A percentile compares a stretch with the other conserved stretches of the same genome.
phyloP scores from a whole-genome alignment of 345 rosid genomes.

The Bretschneidera sinensis region DNA sequence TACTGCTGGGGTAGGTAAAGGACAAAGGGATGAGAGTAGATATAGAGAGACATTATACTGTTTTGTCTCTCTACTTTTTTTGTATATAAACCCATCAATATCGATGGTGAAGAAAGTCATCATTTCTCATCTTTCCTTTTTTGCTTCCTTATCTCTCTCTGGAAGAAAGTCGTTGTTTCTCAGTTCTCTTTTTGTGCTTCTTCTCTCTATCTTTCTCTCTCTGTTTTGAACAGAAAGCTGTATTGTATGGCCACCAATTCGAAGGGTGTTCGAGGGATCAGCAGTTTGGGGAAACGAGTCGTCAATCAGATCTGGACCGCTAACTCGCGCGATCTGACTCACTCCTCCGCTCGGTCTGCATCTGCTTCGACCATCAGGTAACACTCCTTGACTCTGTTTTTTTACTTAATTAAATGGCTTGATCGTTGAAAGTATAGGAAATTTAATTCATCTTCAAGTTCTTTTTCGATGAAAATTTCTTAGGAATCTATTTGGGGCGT shows the following conservation, averaged over 20 bases:
- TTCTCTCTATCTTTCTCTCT: background rate
- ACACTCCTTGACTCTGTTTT: background rate
- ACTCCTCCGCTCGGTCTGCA: slow-evolving; percentile 6
- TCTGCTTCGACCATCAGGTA: slow-evolving; percentile 18
- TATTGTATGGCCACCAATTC: slow-evolving; percentile 59
- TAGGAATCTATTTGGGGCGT: too few species aligned
- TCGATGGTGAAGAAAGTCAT: too few species aligned
- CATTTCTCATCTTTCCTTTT: too few species aligned
- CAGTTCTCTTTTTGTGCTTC: background rate
- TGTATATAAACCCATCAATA: too few species aligned
- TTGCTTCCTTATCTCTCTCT: background rate
- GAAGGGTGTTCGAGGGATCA: slow-evolving; percentile 44
- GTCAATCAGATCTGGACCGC: slow-evolving; percentile 22
- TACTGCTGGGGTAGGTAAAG: too few species aligned
- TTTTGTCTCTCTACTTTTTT: too few species aligned
- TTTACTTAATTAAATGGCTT: background rate
- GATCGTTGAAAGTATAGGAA: background rate
- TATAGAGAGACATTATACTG: too few species aligned
- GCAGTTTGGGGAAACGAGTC: slow-evolving; percentile 41
- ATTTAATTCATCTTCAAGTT: background rate
- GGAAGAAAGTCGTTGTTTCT: too few species aligned
- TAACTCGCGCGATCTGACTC: slow-evolving; percentile 22
- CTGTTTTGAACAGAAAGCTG: background rate
- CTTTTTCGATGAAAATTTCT: too few species aligned
- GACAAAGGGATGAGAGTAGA: too few species aligned